phyloP scores from a whole-genome alignment of 2,329 filamentous ascomycete genomes.

The Pseudogymnoascus sp. region DNA sequence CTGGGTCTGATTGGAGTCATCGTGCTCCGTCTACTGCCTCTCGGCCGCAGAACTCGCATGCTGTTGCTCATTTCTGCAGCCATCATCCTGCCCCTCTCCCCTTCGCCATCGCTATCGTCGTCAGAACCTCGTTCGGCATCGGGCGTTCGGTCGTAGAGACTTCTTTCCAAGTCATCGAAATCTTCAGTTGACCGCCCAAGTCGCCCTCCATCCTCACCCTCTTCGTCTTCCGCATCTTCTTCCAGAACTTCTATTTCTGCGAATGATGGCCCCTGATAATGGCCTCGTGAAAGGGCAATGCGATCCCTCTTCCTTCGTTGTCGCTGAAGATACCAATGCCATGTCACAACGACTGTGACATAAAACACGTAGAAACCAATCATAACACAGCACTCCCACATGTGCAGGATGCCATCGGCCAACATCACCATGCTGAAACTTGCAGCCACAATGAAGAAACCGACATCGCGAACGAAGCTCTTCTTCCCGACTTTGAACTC shows the following conservation, averaged over 20 bases:
- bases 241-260: conserved; percentile 53
- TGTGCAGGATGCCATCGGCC: conserved; percentile 69
- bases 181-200: conserved; percentile 20
- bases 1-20: conserved; percentile 85
- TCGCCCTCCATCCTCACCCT: conserved; percentile 41
- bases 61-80: conserved; percentile 82
- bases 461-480: conserved; percentile 84
- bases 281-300: conserved; percentile 64
- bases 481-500: conserved; percentile 86
- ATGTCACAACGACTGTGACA: conserved; percentile 76
- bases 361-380: conserved; percentile 87
- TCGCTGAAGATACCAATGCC: conserved; percentile 78
- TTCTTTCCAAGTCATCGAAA: conserved; percentile 24
- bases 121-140: conserved; percentile 28
- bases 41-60: conserved; percentile 76
- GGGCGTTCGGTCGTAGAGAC: conserved; percentile 32
- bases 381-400: conserved; percentile 90
- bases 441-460: conserved; percentile 83
- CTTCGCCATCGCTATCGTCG: conserved; percentile 39
- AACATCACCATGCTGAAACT: conserved; percentile 82
- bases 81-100: conserved; percentile 54
- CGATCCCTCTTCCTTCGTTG: conserved; percentile 52
- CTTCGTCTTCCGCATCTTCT: conserved; percentile 52
- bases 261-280: conserved; percentile 55
- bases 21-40: conserved; percentile 58